Base-by-base conservation (phyloP, 2,329 filamentous ascomycete species). In the Cercospora zeae-maydis region DNA sequence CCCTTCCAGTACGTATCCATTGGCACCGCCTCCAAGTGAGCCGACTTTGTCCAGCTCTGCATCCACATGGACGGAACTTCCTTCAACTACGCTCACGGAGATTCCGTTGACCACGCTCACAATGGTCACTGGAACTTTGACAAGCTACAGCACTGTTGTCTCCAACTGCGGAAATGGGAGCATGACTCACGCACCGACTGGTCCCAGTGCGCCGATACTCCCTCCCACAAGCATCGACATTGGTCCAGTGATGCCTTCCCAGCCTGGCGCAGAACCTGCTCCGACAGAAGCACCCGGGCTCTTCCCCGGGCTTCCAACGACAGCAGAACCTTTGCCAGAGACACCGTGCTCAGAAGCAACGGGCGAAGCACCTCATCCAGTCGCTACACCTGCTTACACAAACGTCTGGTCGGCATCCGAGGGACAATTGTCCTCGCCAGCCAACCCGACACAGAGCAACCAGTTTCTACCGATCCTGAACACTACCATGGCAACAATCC, bases 111-210 rank as follows among this genome's bases (percentile, higher is more conserved):
- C 54, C 16, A 57, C 54, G 13, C 34, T 57, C 34, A 57, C 54
- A 19, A 39, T 57, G 11, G 19, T 57, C 54, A 42, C 54, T 45
- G 54, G 33, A 37, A 39, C 36, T 16, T 30, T 57, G 34, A 57
- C 54, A 37, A 57, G 34, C 54, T 57, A 42, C 54, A 57, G 54
- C 54, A 57, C 49, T 13, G 49, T 53, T 14, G 31, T 53, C 11
- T 33, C 49, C 14, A 53, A 53, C 16, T 53, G 49, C n/a, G 49
- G 49, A 8, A 53, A 53, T 9, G 49, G 49, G 10, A 53, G 49
- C 30, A 53, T 53, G 49, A 31, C 31, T 33, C 49, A 53, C n/a
- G 49, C 27, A 53, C 49, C 39, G 39, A 45, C 39, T 16, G 39
- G 19, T 16, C 9, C 49, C 49, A 53, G n/a, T 53, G 49, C 49